Base-by-base conservation (phyloP, 345 rosid genomes). In the Murraya koenigii region DNA sequence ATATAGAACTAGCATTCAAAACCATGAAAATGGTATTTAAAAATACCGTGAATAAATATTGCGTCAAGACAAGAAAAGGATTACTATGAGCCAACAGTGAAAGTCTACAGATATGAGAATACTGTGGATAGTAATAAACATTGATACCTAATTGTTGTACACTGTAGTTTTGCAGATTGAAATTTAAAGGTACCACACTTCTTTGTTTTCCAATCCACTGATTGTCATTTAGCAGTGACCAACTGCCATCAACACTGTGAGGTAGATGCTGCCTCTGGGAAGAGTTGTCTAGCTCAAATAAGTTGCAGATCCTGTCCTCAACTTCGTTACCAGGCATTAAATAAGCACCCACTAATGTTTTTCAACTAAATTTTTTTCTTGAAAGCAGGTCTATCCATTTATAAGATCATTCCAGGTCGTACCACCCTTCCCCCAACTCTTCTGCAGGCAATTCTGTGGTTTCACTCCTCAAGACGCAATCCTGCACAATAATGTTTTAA, bases 281-380 rank as follows among this genome's bases (percentile, higher is more conserved):
- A 66, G 74, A 72, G 77, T 82, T 81, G 44, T 77, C 86, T 77
- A 82, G 82, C 77, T 81, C 86, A 67, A 80, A 86, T n/a, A 79
- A 76, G 79, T 78, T 75, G 84, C 64, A 70, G 79, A 84, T 69
- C 61, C 87, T 81, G 72, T 84, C 80, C 75, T 83, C 87, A 80
- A 77, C 69, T 80, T 77, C 80, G 82, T 84, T 77, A 77, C 78
- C 88, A 85, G 86, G 93, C 89, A 89, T 87, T 84, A 81, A 86
- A 84, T 72, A 79, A 59, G 35, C 65, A 38, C 71, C 74, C 61
- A 64, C 80, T 76, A 76, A 77, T 35, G 55, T 56, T 32, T 78
- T 78, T 71, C 83, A 80, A 77, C 84, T 78, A 71, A 65, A 78
- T 60, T 63, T 82, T 82, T 79, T 47, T n/a, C 41, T 54, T 35